Evolutionary conservation across 805 yeast species (phyloP), one percentile per base, ranked within the genome.

Genomic region (Metschnikowia orientalis): DNA sequence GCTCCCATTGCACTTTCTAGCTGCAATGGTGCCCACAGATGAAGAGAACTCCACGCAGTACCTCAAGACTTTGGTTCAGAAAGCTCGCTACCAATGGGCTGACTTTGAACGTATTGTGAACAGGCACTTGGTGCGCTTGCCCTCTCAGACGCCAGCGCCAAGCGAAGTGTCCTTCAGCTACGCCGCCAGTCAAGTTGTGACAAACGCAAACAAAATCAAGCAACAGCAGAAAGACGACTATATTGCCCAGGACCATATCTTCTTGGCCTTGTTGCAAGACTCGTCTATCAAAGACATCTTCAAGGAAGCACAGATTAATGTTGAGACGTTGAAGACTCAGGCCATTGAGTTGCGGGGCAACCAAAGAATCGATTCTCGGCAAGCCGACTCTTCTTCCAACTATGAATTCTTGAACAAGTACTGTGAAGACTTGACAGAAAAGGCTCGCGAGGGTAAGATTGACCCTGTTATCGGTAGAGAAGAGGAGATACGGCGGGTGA

Each of bases 391-490:
- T 4, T 83, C 90, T 9, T 77, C 82, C 33, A 73, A 81, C 41
- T 77, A 74, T 44, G 98, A 92, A 57, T 92, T 86, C 51, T 67
- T 92, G 49, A 65, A 75, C 40, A 92, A 92, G 57, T 92, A 92
- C 59, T 95, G 97, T 39, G 75, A 82, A 45, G 97, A 92, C 59
- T 74, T 92, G 70, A 92, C 98, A 1, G 94, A 86, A 50, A 79
- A 77, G 57, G 98, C 98, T 8, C 71, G 94, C 45, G 80, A 83
- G 54, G 98, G 98, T 54, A 87, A 85, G 57, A 78, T 92, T 38
- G 98, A 92, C 61, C 98, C 98, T 3, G 98, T 92, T 26, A 92
- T 92, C 55, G 98, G 98, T 36, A 83, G 98, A 67, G 98, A 92
- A 59, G 98, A 92, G 61, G 98, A 92, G 65, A 92, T 92, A 47